These are phyloP conservation scores for Fagopyrum homotropicum DNA, from an alignment of 148 eudicot species.

Conservation along the genomic window DNA sequence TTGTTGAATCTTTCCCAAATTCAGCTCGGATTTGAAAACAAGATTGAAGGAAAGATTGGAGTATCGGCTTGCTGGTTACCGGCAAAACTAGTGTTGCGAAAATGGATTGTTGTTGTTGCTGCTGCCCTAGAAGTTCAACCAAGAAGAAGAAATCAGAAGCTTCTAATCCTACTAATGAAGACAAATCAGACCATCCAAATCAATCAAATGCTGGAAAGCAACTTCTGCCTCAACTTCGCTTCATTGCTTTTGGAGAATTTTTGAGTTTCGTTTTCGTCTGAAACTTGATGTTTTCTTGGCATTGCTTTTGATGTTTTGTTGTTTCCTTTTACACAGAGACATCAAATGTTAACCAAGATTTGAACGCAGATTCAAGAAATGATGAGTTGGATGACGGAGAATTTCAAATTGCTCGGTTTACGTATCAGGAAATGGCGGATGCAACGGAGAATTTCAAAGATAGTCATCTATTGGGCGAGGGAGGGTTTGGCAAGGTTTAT, in stretches of 20 bases:
- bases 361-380: not conserved
- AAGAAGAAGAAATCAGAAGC: not conserved
- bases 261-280: not conserved
- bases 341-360: not conserved
- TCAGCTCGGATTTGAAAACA: no score
- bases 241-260: not conserved
- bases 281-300: no score
- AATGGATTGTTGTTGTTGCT: no score
- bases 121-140: not conserved
- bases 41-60: no score
- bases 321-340: not conserved
- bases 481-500: no score
- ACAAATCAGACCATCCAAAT: not conserved
- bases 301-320: not conserved
- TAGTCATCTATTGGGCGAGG: no score
- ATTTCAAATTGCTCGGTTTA: slow-evolving; percentile 3
- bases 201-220: slow-evolving; percentile 7
- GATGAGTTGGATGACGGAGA: slow-evolving; percentile 2
- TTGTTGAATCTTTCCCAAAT: no score
- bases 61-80: no score
- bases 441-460: slow-evolving; percentile 10
- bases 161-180: not conserved
- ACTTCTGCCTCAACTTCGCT: not conserved
- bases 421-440: slow-evolving; percentile 24
- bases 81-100: no score